Base-by-base conservation (phyloP, 2,329 filamentous ascomycete species). In the Pseudogymnoascus sp. region DNA sequence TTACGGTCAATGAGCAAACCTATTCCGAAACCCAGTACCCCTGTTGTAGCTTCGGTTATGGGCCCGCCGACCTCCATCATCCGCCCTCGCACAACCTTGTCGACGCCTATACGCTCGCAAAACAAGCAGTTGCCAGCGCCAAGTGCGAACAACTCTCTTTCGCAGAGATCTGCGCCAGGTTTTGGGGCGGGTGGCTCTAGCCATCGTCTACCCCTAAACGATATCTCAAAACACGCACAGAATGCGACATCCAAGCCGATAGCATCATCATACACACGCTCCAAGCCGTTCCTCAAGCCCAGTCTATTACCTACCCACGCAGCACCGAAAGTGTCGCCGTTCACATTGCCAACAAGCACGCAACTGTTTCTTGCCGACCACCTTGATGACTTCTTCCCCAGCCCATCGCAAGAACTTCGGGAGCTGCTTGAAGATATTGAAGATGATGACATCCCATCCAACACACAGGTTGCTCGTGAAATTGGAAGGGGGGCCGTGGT, bases 321-420 rank as follows among this genome's bases (percentile, higher is more conserved):
- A 34, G 21, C 23, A 23, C 31, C 36, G 11, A n/a, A 9, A 14
- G 14, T 12, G 7, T 37, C 14, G 56, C 37, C 62, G 28, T 34
- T 34, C 1, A 5, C 8, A 5, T 25, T 67, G 1, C 72, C 68
- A 16, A 76, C 76, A 73, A 28, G 81, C 80, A 85, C 82, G 0
- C 83, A 84, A 65, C 74, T 78, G 7, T 83, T 85, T n/a, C 72
- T 84, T 7, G 72, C 77, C 31, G 68, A 70, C 42, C 76, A 82
- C 64, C 68, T 81, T 6, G 81, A 84, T 40, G 81, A 84, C 62
- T 78, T 84, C 65, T 81, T 84, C 49, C 82, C 82, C 0, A 81
- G 78, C n/a, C 77, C 81, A 0, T 84, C 82, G 0, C 84, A 87
- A 68, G 80, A 84, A 69, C 75, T 77, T 5, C 75, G 78, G 16